Evolutionary conservation across 1,284 basidiomycete species (phyloP).

Genomic region (Earliella scabrosa): DNA sequence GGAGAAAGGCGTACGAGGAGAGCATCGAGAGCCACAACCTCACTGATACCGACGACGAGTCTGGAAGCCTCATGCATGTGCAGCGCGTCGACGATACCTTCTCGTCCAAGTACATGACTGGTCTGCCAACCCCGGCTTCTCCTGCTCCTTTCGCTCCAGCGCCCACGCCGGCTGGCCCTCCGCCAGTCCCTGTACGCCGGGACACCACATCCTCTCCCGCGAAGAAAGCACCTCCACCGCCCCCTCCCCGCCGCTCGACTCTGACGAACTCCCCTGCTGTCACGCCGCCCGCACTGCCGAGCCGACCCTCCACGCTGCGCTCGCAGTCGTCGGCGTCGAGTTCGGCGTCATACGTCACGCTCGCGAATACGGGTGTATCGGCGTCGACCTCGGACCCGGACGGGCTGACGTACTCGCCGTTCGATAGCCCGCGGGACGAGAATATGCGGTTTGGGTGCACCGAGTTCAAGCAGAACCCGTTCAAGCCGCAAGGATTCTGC

Average conservation of each 20-base stretch:
- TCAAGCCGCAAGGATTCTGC: constrained; percentile 65
- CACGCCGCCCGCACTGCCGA: constrained; percentile 21
- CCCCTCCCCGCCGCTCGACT: constrained; percentile 31
- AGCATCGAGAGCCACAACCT: constrained; percentile 29
- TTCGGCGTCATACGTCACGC: constrained; percentile 24
- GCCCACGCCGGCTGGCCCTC: constrained; percentile 10
- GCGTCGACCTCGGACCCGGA: constrained; percentile 14
- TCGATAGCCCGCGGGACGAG: constrained; percentile 45
- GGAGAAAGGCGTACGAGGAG: constrained; percentile 29
- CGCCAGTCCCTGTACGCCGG: constrained; percentile 11
- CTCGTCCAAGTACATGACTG: constrained; percentile 20
- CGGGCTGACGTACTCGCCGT: constrained; percentile 49
- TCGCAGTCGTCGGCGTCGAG: constrained; percentile 30
- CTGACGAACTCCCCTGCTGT: constrained; percentile 19
- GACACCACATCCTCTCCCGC: constrained; percentile 11
- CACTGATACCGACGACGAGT: constrained; percentile 21
- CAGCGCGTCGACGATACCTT: constrained; percentile 20
- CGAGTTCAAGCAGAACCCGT: constrained; percentile 63
- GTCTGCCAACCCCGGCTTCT: constrained; percentile 5
- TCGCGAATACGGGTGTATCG: constrained; percentile 32
- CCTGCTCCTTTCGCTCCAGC: background rate
- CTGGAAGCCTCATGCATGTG: constrained; percentile 19
- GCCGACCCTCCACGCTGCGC: constrained; percentile 21
- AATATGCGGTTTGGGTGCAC: constrained; percentile 41
- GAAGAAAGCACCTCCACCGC: constrained; percentile 34